A percentile compares a stretch with the other conserved stretches of the same genome.
Conservation (phyloP, 2,329 filamentous ascomycete genomes). For the Cordyceps militaris region DNA sequence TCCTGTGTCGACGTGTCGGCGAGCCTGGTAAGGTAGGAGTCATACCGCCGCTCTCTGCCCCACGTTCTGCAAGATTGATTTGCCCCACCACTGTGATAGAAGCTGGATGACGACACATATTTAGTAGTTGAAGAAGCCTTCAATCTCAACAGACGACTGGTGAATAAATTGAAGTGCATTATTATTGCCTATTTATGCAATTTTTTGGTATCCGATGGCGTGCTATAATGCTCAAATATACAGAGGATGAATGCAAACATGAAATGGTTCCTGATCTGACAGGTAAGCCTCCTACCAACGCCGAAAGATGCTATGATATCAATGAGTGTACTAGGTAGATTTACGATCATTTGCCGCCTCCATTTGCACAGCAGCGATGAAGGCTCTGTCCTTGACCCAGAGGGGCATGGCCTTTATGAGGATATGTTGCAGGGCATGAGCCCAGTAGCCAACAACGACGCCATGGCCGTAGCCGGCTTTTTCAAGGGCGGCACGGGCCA, state of each 20-base stretch:
- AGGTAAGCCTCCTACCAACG: not conserved
- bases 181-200: not conserved
- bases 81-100: not conserved
- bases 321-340: not conserved
- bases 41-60: slow-evolving; percentile 6
- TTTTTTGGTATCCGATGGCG: slow-evolving; percentile 10
- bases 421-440: slow-evolving; percentile 16
- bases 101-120: not conserved
- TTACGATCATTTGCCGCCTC: slow-evolving; percentile 6
- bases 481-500: slow-evolving; percentile 16
- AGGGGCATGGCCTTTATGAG: slow-evolving; percentile 9
- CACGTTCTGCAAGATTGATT: not conserved
- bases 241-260: not conserved
- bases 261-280: not conserved
- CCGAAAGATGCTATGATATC: not conserved
- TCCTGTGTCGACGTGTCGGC: not conserved
- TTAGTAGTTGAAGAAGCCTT: not conserved
- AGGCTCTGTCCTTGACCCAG: slow-evolving; percentile 11
- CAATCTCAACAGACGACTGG: not conserved
- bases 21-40: not conserved
- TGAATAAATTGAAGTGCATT: not conserved
- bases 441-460: slow-evolving; percentile 16
- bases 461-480: slow-evolving; percentile 16
- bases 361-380: slow-evolving; percentile 4
- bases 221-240: slow-evolving; percentile 3